Conservation (phyloP, 768 basidiomycete species). For the Pseudohyphozyma bogoriensis region DNA sequence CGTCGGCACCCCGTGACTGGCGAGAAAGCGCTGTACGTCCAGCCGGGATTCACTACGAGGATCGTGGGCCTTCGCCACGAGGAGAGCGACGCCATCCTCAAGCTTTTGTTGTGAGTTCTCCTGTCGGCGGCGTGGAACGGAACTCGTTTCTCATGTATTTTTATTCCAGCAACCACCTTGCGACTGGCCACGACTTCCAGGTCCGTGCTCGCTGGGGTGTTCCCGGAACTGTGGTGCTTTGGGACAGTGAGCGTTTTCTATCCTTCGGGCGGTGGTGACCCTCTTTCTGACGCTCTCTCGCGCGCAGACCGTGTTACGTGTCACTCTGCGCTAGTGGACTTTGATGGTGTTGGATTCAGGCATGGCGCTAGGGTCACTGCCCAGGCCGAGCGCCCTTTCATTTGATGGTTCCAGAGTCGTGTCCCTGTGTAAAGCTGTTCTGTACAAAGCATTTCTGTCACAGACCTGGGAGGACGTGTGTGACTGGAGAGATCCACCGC, state of each 20-base stretch:
- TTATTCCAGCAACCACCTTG: constrained; percentile 56
- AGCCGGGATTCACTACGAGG: constrained; percentile 63
- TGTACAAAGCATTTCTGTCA: too few species aligned
- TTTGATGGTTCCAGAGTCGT: too few species aligned
- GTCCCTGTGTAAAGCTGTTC: too few species aligned
- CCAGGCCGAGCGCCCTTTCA: not conserved
- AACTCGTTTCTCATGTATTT: not conserved
- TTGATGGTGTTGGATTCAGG: not conserved
- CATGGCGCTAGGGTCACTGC: not conserved
- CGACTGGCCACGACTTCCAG: constrained; percentile 68
- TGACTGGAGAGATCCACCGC: too few species aligned
- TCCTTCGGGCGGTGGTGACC: too few species aligned
- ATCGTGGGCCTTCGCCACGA: constrained; percentile 75
- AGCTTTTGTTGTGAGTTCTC: constrained; percentile 45
- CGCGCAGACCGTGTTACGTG: constrained; percentile 1
- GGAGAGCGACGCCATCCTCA: constrained; percentile 55
- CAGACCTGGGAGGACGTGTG: too few species aligned
- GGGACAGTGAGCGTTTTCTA: constrained; percentile 53
- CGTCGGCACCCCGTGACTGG: constrained; percentile 75
- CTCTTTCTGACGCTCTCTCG: too few species aligned
- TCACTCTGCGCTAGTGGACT: constrained; percentile 27
- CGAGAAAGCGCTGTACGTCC: constrained; percentile 75
- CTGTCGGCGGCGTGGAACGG: constrained; percentile 50
- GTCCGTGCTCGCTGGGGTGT: constrained; percentile 66
- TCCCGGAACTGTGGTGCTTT: constrained; percentile 67